Base-by-base conservation (phyloP, 495 filamentous ascomycete genomes). In the Chaetomium tenue region DNA sequence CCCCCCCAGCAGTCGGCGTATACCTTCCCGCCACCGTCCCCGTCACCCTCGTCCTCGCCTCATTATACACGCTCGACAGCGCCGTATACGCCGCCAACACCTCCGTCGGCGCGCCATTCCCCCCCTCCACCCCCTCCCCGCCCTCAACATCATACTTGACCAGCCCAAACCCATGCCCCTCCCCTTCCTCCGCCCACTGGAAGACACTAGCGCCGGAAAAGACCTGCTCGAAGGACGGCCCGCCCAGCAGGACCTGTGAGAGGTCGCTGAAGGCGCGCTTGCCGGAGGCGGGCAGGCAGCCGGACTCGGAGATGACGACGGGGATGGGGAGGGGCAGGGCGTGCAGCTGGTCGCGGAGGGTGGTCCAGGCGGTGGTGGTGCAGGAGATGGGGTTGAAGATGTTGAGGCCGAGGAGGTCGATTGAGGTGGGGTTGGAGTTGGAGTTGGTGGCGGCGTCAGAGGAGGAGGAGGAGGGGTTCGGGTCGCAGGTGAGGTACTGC, bases 351-450 rank as follows among this genome's bases (percentile, higher is more conserved):
- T 18, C 3, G 18, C 9, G 42, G 6, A 60, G 46, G 1, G 15
- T 11, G 0, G 2, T 0, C 28, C 25, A 37, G 8, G n/a, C 26
- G 25, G 40, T 8, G 20, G 5, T 1, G n/a, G 26, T 8, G 58
- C 58, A 60, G 1, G 46, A 50, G 8, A 4, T 15, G 16, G 13
- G 2, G 16, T 33, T 11, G 66, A 93, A 94, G 39, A 89, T 87
- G 65, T 94, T 93, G 39, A 94, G 75, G 12, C 85, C 82, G 73
- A 87, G 92, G 72, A 93, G 91, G 70, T 94, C 91, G 59, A 92
- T 78, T 5, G 83, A 79, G 4, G 82, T 81, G 23, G 77, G 39
- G 51, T 53, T 37, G 33, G 5, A 6, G 28, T 2, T 30, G 33
- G 33, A 22, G 9, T 20, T 40, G 28, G 30, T 5, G 66, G 91